Evolutionary conservation across 2,329 filamentous ascomycete genomes (phyloP).

Genomic region (Akanthomyces muscarius): DNA sequence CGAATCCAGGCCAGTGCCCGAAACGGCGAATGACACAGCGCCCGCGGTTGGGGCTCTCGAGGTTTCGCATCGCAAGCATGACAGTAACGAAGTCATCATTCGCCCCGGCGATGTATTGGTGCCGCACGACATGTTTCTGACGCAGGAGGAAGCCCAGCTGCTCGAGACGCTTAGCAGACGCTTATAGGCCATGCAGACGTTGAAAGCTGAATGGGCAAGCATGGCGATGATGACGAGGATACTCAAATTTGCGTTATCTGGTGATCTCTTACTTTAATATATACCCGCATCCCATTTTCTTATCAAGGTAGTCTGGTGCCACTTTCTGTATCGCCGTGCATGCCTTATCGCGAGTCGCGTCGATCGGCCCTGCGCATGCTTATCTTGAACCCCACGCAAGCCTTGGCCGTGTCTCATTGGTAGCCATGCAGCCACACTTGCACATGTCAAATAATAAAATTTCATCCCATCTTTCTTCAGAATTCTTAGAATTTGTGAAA

Average conservation of each 20-base stretch:
- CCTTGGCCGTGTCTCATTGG: neutral
- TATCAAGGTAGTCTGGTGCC: constrained; percentile 3
- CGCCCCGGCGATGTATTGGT: constrained; percentile 32
- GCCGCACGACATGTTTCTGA: constrained; percentile 34
- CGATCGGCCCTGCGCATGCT: neutral
- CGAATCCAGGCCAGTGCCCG: constrained; percentile 1
- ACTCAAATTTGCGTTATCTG: neutral
- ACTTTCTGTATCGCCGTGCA: neutral
- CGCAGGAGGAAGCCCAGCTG: constrained; percentile 34
- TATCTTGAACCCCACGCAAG: constrained; percentile 1
- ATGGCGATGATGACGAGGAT: neutral
- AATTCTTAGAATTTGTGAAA: too few species aligned
- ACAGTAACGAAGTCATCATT: constrained; percentile 32
- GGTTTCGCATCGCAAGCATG: constrained; percentile 14
- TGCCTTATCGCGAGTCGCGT: constrained; percentile 3
- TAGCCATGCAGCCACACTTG: neutral
- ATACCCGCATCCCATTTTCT: neutral
- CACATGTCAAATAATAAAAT: too few species aligned
- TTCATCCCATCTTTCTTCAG: too few species aligned
- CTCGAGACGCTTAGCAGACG: constrained; percentile 34
- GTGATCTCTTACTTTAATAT: constrained; percentile 5
- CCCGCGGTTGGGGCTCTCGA: neutral
- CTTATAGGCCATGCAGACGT: constrained; percentile 22
- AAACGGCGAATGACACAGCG: constrained; percentile 18
- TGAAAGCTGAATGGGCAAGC: too few species aligned